Conservation (phyloP, 1,284 basidiomycete species). For the Malassezia dermatis region DNA sequence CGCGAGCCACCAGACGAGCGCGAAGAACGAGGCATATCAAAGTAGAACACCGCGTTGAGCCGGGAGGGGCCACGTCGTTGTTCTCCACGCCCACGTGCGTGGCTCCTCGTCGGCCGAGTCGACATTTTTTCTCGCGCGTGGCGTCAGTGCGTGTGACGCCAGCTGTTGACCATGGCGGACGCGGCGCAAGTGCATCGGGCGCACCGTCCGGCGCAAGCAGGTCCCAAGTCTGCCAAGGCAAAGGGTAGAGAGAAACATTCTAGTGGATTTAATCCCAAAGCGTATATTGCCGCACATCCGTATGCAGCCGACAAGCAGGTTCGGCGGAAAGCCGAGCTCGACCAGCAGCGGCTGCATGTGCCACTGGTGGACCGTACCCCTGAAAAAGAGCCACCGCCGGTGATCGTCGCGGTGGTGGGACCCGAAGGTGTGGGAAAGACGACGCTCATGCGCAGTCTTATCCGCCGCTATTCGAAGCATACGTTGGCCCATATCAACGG, state of each 20-base stretch:
- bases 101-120: slow-evolving; percentile 10
- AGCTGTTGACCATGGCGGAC: slow-evolving; percentile 27
- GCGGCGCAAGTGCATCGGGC: slow-evolving; percentile 37
- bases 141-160: slow-evolving; percentile 5
- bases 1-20: slow-evolving; percentile 29
- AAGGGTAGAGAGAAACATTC: slow-evolving; percentile 26
- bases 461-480: slow-evolving; percentile 88
- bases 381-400: slow-evolving; percentile 79
- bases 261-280: slow-evolving; percentile 80
- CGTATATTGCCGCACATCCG: slow-evolving; percentile 64
- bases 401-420: slow-evolving; percentile 91
- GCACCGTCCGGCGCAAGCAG: slow-evolving; percentile 35
- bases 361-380: slow-evolving; percentile 81
- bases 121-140: slow-evolving; percentile 4
- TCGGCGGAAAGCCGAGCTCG: slow-evolving; percentile 77
- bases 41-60: background rate
- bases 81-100: background rate
- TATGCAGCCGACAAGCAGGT: slow-evolving; percentile 62
- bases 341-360: slow-evolving; percentile 89
- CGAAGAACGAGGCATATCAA: slow-evolving; percentile 42
- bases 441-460: slow-evolving; percentile 81
- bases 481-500: slow-evolving; percentile 80
- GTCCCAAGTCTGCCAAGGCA: slow-evolving; percentile 34
- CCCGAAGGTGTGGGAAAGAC: slow-evolving; percentile 93
- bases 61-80: background rate